phyloP scores from a whole-genome alignment of 1,284 basidiomycete genomes.

The Irpex sp. region DNA sequence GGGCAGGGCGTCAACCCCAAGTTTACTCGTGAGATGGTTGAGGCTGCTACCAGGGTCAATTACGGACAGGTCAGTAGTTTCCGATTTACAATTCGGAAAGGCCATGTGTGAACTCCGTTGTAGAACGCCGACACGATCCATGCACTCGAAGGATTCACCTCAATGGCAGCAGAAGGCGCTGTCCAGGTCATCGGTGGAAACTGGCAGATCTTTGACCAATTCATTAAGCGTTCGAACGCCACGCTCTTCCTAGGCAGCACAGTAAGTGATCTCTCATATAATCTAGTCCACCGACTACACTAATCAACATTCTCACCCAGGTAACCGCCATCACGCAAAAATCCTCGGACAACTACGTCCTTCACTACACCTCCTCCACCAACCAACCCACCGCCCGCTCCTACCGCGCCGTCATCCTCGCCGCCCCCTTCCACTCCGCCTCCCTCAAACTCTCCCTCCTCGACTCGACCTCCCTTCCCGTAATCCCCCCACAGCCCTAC shows the following conservation, averaged over 20 bases:
- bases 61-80: slow-evolving; percentile 67
- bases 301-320: slow-evolving; percentile 28
- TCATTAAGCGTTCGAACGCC: slow-evolving; percentile 70
- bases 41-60: slow-evolving; percentile 85
- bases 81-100: neutral
- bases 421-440: slow-evolving; percentile 71
- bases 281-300: neutral
- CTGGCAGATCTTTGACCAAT: slow-evolving; percentile 81
- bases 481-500: slow-evolving; percentile 70
- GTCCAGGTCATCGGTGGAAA: slow-evolving; percentile 78
- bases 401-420: slow-evolving; percentile 72
- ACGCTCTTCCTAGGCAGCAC: slow-evolving; percentile 65
- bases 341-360: slow-evolving; percentile 33
- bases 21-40: slow-evolving; percentile 78
- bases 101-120: neutral
- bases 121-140: slow-evolving; percentile 77
- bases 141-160: slow-evolving; percentile 72
- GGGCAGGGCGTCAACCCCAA: slow-evolving; percentile 51
- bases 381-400: slow-evolving; percentile 12
- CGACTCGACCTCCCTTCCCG: slow-evolving; percentile 30
- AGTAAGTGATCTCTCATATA: slow-evolving; percentile 35
- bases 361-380: slow-evolving; percentile 31
- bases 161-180: slow-evolving; percentile 74
- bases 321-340: slow-evolving; percentile 46
- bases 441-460: slow-evolving; percentile 48